Evolutionary conservation across 2,329 filamentous ascomycete genomes (phyloP), one percentile per base, ranked within the genome.

Genomic region (Onygenales sp.): DNA sequence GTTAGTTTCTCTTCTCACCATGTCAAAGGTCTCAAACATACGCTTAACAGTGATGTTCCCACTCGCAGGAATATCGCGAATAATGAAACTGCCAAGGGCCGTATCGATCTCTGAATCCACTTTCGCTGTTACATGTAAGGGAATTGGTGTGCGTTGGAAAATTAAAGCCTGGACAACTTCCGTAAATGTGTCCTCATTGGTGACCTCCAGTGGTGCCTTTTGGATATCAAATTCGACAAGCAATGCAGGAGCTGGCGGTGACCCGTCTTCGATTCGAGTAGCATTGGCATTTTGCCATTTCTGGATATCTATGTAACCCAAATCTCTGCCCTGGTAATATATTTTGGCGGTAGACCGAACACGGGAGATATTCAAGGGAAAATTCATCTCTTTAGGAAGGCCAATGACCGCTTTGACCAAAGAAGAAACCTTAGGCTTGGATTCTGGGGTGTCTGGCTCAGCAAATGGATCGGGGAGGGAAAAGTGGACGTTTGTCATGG

Each of bases 41-140:
- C 90, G 87, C 81, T 95, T 94, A 75, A 97, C 82, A 71, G 87
- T 87, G 65, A 98, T 84, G 64, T 85, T 81, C 62, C 93, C 91
- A 75, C 90, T 79, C 43, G 68, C 89, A 47, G 92, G 92, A 63
- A 98, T 86, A 60, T 86, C 83, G 69, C 88, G 88, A 63, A 97
- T 75, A 52, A 86, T 79, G 64, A 97, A 81, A 61, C 85, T 77
- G 48, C 93, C 93, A 58, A 98, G 77, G 31, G 86, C 84, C 33
- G 91, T 96, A 54, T 83, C 77, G 50, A 96, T 81, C 63, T 87
- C 82, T 58, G 91, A 87, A 68, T 95, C 88, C 54, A 97, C 89
- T 43, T 80, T 77, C 21, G 92, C 90, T 61, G 86, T 79, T 58
- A 97, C 82, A 51, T 83, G 80, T 52, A 98, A 75, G 45, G 80